A percentile compares a stretch with the other conserved stretches of the same genome.
Evolutionary conservation across 108 stramenopile species (phyloP).

Genomic region (Cyclotella sp.): DNA sequence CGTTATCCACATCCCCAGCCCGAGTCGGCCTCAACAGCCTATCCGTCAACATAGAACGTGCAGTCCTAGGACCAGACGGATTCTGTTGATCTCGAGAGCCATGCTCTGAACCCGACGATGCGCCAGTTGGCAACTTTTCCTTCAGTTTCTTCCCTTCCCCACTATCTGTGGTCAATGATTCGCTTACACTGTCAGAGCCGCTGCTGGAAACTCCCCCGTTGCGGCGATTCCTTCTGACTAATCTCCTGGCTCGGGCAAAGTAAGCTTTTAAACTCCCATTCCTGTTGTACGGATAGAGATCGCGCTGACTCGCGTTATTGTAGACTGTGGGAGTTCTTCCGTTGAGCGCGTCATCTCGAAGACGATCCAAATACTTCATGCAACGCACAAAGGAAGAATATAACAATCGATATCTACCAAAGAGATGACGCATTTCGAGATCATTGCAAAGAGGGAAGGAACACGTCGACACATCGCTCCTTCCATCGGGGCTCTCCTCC

Average conservation of each 20-base stretch:
- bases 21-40: constrained; percentile 69
- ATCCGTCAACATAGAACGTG: constrained; percentile 72
- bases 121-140: constrained; percentile 15
- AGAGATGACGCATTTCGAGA: constrained; percentile 48
- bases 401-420: constrained; percentile 72
- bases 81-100: not conserved
- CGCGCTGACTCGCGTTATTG: constrained; percentile 30
- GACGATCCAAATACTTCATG: constrained; percentile 73
- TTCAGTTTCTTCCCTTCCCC: constrained; percentile 27
- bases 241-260: constrained; percentile 43
- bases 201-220: constrained; percentile 27
- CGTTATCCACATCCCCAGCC: constrained; percentile 60
- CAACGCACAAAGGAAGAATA: constrained; percentile 83
- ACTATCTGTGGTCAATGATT: constrained; percentile 30
- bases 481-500: constrained; percentile 34
- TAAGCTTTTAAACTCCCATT: constrained; percentile 50
- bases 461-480: constrained; percentile 18
- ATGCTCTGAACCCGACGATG: constrained; percentile 2
- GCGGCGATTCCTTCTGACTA: constrained; percentile 20
- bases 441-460: constrained; percentile 48
- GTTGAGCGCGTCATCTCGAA: constrained; percentile 69
- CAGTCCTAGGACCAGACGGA: constrained; percentile 46
- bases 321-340: constrained; percentile 58
- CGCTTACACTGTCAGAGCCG: constrained; percentile 26
- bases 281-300: constrained; percentile 49